Evolutionary conservation across 177 flowering plant species (phyloP).

Genomic region (Vitis hybrid): DNA sequence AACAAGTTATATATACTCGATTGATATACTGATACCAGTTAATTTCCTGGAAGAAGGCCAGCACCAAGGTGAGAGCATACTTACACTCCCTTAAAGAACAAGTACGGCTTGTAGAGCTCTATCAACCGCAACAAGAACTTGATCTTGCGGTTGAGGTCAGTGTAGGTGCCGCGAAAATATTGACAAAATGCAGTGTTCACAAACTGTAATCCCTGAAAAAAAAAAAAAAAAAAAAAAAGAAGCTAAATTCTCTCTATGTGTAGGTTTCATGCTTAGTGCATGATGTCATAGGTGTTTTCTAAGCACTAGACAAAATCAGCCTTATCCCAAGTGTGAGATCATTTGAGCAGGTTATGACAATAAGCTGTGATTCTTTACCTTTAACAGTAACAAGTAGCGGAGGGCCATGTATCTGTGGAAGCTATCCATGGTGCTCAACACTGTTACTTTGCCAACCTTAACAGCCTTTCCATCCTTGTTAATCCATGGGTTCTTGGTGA

Average conservation of each 20-base stretch:
- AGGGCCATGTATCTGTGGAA: conserved; percentile 50
- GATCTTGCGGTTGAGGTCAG: conserved; percentile 32
- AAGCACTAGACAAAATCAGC: no score
- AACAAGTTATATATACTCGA: neutral
- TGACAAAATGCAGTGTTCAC: conserved; percentile 38
- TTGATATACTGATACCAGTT: no score
- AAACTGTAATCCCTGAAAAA: conserved; percentile 32
- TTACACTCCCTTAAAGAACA: conserved; percentile 45
- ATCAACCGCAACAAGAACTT: conserved; percentile 34
- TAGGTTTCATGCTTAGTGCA: no score
- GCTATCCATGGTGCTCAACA: conserved; percentile 45
- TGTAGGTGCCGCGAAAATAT: conserved; percentile 22
- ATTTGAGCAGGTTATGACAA: no score
- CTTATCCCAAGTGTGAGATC: no score
- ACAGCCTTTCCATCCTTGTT: conserved; percentile 64
- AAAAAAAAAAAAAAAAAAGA: no score
- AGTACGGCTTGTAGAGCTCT: conserved; percentile 45
- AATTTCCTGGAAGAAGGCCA: no score
- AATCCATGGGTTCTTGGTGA: conserved; percentile 66
- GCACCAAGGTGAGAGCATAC: conserved; percentile 6
- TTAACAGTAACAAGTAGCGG: conserved; percentile 52
- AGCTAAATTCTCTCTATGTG: neutral
- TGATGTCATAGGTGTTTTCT: no score
- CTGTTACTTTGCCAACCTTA: conserved; percentile 39
- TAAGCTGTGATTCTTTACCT: conserved; percentile 36